These are phyloP conservation scores for Plasmodium billcollinsi DNA, from an alignment of 169 alveolate genomes.

Conservation along the genomic window DNA sequence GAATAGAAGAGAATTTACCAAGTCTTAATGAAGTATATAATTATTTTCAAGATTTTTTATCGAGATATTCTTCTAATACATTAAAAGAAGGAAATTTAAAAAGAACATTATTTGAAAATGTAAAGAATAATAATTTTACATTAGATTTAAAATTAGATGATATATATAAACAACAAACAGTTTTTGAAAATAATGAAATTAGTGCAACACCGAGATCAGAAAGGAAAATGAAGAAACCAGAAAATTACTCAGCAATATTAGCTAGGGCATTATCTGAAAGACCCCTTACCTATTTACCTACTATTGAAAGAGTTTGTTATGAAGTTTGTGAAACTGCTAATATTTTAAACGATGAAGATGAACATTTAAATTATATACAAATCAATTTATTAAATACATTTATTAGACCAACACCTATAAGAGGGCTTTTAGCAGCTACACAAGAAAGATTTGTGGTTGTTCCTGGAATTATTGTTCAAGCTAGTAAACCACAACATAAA, in stretches of 20 bases:
- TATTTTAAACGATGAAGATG: slow-evolving; percentile 83
- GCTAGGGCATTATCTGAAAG: slow-evolving; percentile 85
- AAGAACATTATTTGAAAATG: slow-evolving; percentile 83
- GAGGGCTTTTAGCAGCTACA: slow-evolving; percentile 82
- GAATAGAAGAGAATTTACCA: slow-evolving; percentile 83
- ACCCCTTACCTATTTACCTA: slow-evolving; percentile 83
- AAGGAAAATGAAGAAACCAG: slow-evolving; percentile 76
- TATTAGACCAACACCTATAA: slow-evolving; percentile 85
- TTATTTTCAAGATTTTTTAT: slow-evolving; percentile 82
- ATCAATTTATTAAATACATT: slow-evolving; percentile 84
- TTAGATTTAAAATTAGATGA: slow-evolving; percentile 86
- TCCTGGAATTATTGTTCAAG: slow-evolving; percentile 96
- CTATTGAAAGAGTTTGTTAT: slow-evolving; percentile 84
- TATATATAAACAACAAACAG: slow-evolving; percentile 84
- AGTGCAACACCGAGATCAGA: slow-evolving; percentile 78
- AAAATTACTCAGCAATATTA: slow-evolving; percentile 82
- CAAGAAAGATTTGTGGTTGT: slow-evolving; percentile 94
- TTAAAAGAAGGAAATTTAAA: slow-evolving; percentile 86
- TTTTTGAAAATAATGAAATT: slow-evolving; percentile 77
- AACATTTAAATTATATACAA: slow-evolving; percentile 81
- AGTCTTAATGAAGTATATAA: slow-evolving; percentile 83
- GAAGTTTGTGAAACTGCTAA: slow-evolving; percentile 85
- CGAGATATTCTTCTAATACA: slow-evolving; percentile 84
- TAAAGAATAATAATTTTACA: slow-evolving; percentile 84
- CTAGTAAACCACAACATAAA: slow-evolving; percentile 93